These are phyloP conservation scores for Speleostelium caveatum DNA, from an alignment of 78 protist genomes.

Conservation along the genomic window DNA sequence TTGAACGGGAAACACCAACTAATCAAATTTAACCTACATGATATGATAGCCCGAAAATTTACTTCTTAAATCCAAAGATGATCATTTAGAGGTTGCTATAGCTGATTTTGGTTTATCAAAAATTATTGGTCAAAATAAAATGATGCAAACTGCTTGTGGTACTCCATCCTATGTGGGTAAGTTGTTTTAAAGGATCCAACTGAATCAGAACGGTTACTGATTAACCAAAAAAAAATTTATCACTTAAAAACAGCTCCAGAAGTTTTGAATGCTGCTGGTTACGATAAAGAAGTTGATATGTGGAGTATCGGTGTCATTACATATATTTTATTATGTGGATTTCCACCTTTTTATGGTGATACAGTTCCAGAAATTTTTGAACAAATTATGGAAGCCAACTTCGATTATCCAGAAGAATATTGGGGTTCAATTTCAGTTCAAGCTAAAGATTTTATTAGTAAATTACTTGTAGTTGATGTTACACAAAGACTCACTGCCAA, in stretches of 20 bases:
- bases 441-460: slow-evolving; percentile 73
- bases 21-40: not conserved
- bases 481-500: slow-evolving; percentile 42
- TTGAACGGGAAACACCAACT: too few species aligned
- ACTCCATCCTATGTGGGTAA: slow-evolving; percentile 79
- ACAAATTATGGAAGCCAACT: slow-evolving; percentile 80
- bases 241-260: slow-evolving; percentile 79
- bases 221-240: not conserved
- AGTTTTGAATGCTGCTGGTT: slow-evolving; percentile 75
- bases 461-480: slow-evolving; percentile 72
- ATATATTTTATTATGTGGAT: slow-evolving; percentile 82
- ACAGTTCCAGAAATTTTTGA: slow-evolving; percentile 78
- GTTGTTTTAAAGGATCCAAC: not conserved
- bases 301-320: slow-evolving; percentile 87
- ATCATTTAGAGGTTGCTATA: slow-evolving; percentile 80
- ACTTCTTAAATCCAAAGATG: slow-evolving; percentile 28
- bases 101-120: slow-evolving; percentile 92
- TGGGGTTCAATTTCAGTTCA: slow-evolving; percentile 61
- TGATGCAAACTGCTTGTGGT: slow-evolving; percentile 90
- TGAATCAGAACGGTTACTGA: not conserved
- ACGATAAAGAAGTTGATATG: slow-evolving; percentile 84
- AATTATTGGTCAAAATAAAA: slow-evolving; percentile 47
- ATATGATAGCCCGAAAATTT: slow-evolving; percentile 89
- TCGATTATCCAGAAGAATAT: slow-evolving; percentile 70
- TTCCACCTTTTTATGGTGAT: slow-evolving; percentile 86